Conservation (phyloP, 2,329 filamentous ascomycete genomes). For the Teratosphaeria destructans region DNA sequence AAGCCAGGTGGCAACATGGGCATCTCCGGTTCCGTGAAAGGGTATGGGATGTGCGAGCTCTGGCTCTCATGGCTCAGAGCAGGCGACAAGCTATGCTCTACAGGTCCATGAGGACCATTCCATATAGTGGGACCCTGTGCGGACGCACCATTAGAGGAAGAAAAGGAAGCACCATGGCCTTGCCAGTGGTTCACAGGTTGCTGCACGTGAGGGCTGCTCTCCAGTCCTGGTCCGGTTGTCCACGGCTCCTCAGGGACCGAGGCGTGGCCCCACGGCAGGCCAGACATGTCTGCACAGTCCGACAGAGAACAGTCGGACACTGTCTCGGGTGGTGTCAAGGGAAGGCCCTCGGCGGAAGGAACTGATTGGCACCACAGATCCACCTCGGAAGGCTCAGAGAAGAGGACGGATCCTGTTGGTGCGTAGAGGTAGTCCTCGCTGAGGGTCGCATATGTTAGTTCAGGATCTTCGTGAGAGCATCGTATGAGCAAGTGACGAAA, state of each 20-base stretch:
- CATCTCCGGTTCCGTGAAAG: constrained; percentile 19
- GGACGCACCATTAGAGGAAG: background rate
- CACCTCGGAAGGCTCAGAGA: constrained; percentile 21
- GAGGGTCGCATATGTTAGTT: background rate
- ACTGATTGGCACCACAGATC: constrained; percentile 23
- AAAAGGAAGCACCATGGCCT: constrained; percentile 5
- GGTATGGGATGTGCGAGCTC: constrained; percentile 21
- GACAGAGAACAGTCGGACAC: constrained; percentile 20
- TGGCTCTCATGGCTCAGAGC: constrained; percentile 27
- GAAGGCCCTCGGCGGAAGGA: constrained; percentile 13
- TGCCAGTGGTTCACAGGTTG: constrained; percentile 14
- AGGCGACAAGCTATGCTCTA: constrained; percentile 25
- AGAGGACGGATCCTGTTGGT: constrained; percentile 19
- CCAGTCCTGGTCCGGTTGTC: constrained; percentile 14
- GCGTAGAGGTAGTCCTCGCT: constrained; percentile 20
- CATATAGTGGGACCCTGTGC: background rate
- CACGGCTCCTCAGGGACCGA: constrained; percentile 19
- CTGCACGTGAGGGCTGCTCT: constrained; percentile 15
- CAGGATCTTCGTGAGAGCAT: background rate
- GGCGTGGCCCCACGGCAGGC: constrained; percentile 15
- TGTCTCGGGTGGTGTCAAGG: constrained; percentile 22
- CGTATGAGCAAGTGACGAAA: background rate
- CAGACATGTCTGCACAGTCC: constrained; percentile 20
- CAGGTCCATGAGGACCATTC: constrained; percentile 13
- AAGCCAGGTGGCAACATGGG: constrained; percentile 17